phyloP scores from a whole-genome alignment of 495 filamentous ascomycete genomes.

The Trichocladium antarcticum region DNA sequence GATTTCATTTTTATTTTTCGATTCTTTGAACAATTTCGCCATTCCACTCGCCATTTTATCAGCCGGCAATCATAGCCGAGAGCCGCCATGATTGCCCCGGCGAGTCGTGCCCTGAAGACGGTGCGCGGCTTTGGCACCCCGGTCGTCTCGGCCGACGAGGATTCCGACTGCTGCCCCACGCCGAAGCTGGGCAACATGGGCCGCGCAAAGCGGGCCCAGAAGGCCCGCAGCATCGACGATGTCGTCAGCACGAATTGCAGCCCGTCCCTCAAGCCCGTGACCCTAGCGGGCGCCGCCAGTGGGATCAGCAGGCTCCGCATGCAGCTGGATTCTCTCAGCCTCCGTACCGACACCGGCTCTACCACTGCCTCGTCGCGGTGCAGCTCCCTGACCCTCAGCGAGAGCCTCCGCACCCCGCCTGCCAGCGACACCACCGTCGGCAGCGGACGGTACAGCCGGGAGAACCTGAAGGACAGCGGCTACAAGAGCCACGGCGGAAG shows the following conservation, averaged over 20 bases:
- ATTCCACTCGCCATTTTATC: not conserved
- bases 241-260: slow-evolving; percentile 49
- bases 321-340: slow-evolving; percentile 53
- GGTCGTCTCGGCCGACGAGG: slow-evolving; percentile 72
- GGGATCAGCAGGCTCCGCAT: slow-evolving; percentile 71
- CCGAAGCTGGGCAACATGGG: slow-evolving; percentile 27
- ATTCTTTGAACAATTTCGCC: not conserved
- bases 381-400: slow-evolving; percentile 34
- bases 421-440: slow-evolving; percentile 18
- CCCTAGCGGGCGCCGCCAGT: slow-evolving; percentile 41
- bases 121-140: slow-evolving; percentile 73
- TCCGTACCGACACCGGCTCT: slow-evolving; percentile 35
- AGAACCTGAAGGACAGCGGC: slow-evolving; percentile 17
- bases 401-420: slow-evolving; percentile 24
- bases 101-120: slow-evolving; percentile 55
- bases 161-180: slow-evolving; percentile 53
- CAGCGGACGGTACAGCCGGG: slow-evolving; percentile 15
- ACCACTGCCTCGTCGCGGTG: slow-evolving; percentile 31
- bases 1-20: slow-evolving; percentile 1
- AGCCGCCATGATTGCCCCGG: slow-evolving; percentile 31
- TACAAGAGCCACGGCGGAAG: slow-evolving; percentile 19
- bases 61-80: not conserved
- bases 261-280: slow-evolving; percentile 47
- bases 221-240: slow-evolving; percentile 34
- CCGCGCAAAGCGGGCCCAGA: slow-evolving; percentile 19